Evolutionary conservation across 768 basidiomycete genomes (phyloP), one percentile per base, ranked within the genome.

Genomic region (Amylocystis lapponica): DNA sequence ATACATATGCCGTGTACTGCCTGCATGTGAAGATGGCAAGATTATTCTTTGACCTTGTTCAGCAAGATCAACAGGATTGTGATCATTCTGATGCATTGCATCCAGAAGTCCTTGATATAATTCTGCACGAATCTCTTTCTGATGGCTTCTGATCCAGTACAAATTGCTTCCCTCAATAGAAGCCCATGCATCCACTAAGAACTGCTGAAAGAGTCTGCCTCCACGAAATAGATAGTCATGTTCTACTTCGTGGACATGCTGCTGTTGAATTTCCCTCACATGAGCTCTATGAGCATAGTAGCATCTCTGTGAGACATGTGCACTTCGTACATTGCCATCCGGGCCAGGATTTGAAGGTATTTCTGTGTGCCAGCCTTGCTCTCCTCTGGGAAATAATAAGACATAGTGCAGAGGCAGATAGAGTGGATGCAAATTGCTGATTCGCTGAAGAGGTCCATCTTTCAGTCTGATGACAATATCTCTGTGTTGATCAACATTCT

Each of bases 171-270:
- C 71, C 2, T 79, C 73, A 21, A 64, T 53, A 0, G 60, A 53
- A 13, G 75, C 72, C 66, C 65, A 79, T 2, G 48, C 53, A 61
- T 79, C 72, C 35, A 68, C 67, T 27, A 71, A 37, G 47, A 62
- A 71, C 33, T 74, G 65, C 40, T 75, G 70, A 27, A 78, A 65
- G 0, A 79, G 61, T 19, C 55, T 55, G 2, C 66, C 62, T 39
- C 57, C 68, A 20, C 45, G 54, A 43, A 71, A 64, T 8, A 47
- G 8, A 73, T 35, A 42, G 57, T 56, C 4, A 31, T 10, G 20
- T 5, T 39, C 38, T 12, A 7, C 20, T 5, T 6, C 21, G 2
- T 29, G 19, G n/a, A n/a, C n/a, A 42, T 39, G 37, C 34, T 26
- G 25, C 7, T 51, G 58, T 30, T 66, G 53, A 3, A 43, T 26